Percentiles rank a stretch among this genome's conserved stretches.
Evolutionary conservation across 2,329 filamentous ascomycete genomes (phyloP).

Genomic region (Davidsoniella virescens): DNA sequence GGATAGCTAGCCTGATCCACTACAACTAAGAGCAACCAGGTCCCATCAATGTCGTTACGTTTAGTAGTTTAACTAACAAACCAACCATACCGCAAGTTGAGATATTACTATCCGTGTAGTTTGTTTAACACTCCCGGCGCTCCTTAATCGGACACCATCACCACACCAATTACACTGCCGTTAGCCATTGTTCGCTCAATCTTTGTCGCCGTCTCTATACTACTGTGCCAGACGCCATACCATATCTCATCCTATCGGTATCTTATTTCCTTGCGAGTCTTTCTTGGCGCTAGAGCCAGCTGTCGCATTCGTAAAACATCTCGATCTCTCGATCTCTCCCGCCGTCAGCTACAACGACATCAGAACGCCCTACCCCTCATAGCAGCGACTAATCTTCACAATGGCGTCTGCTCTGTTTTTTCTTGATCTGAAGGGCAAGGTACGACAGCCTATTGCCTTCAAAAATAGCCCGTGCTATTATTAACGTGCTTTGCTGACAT

Average conservation of each 20-base stretch:
- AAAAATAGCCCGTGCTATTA: neutral
- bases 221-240: neutral
- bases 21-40: no score
- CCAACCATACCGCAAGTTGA: neutral
- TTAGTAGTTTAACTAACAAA: neutral
- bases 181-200: neutral
- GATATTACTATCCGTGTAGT: neutral
- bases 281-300: constrained; percentile 7
- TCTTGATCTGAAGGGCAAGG: constrained; percentile 99
- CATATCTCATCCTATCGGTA: neutral
- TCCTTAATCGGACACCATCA: constrained; percentile 10
- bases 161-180: constrained; percentile 1
- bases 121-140: constrained; percentile 9
- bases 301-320: constrained; percentile 6
- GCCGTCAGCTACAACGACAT: neutral
- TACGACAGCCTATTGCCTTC: constrained; percentile 22
- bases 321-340: neutral
- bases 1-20: no score
- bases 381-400: neutral
- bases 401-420: constrained; percentile 99
- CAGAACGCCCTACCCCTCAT: neutral
- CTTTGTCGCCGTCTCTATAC: neutral
- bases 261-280: neutral
- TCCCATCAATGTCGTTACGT: neutral
- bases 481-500: constrained; percentile 1